Evolutionary conservation across 2,329 filamentous ascomycete genomes (phyloP), one percentile per base, ranked within the genome.

Genomic region (Calonectria ilicicola): DNA sequence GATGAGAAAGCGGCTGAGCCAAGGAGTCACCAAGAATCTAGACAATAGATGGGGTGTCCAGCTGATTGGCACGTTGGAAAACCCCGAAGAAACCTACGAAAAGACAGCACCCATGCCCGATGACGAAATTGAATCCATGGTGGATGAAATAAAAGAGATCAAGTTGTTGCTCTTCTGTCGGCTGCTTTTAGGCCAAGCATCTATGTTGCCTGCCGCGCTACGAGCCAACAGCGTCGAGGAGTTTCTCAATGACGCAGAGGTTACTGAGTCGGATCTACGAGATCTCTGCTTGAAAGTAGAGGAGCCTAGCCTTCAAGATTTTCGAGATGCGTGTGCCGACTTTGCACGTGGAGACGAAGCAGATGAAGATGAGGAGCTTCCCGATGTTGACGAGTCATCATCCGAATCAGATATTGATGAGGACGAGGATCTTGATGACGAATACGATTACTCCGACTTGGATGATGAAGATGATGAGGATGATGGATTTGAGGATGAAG

Each of bases 251-350:
- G 80, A 81, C 23, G 46, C 70, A 7, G 69, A 76, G 12, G 68
- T 81, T 3, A 62, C 78, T 2, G 78, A 82, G 21, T 72, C 77
- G 5, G 78, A 81, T 40, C 46, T 81, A 7, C 74, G 79, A 9
- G 80, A 81, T 56, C 72, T 81, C 15, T 81, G 78, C 46, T 58
- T 81, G 15, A 81, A 80, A 26, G 72, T 81, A 2, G 75, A 77
- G 12, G 73, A 79, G 2, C 80, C 80, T 5, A 77, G 69, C 23
- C 75, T 81, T 0, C 79, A 81, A 21, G 69, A 78, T 5, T 79
- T 81, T 9, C 77, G 80, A 69, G 80, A 82, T 23, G 80, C 80
- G 5, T 81, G 80, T 35, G 80, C 80, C 32, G 80, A 81, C 35
- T 81, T 81, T 23, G 76, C 80, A 0, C 77, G 79, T 0, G 75